Conservation (phyloP, 176 grass and related monocot species). For the Carex kokanica region DNA sequence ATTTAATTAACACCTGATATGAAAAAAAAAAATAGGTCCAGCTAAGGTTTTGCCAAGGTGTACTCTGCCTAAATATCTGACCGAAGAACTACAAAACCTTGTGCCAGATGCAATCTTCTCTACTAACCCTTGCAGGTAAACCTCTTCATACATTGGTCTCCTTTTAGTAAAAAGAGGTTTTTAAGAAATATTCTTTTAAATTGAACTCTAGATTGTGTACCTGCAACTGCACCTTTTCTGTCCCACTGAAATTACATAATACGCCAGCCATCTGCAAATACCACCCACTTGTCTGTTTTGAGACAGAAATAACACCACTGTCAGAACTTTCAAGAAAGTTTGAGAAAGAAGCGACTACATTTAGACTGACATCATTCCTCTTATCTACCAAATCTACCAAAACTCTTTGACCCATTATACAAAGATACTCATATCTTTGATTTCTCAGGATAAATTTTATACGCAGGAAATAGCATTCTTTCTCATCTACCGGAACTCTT, state of each 20-base stretch:
- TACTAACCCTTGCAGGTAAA: slow-evolving; percentile 97
- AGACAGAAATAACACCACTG: no score
- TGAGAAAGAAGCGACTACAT: no score
- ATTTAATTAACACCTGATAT: slow-evolving; percentile 14
- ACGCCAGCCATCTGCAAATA: no score
- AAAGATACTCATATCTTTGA: slow-evolving; percentile 5
- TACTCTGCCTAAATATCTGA: slow-evolving; percentile 85
- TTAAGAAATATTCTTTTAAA: not conserved
- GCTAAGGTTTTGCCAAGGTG: slow-evolving; percentile 91
- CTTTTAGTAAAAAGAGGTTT: slow-evolving; percentile 7
- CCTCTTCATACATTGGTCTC: slow-evolving; percentile 25
- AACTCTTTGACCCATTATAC: slow-evolving; percentile 9
- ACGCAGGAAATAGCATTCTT: not conserved
- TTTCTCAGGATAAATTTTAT: slow-evolving; percentile 2
- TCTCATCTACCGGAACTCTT: slow-evolving; percentile 17
- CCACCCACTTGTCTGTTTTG: no score
- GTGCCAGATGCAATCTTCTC: slow-evolving; percentile 86
- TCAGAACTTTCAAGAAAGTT: no score
- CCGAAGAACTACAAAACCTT: slow-evolving; percentile 79
- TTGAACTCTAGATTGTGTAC: no score
- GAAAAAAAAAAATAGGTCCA: slow-evolving; percentile 56
- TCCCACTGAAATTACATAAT: no score
- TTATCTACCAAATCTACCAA: slow-evolving; percentile 24
- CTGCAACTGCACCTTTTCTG: no score
- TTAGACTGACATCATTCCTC: slow-evolving; percentile 1